phyloP scores from a whole-genome alignment of 2,329 filamentous ascomycete species.

The Trichoderma endophyticum region DNA sequence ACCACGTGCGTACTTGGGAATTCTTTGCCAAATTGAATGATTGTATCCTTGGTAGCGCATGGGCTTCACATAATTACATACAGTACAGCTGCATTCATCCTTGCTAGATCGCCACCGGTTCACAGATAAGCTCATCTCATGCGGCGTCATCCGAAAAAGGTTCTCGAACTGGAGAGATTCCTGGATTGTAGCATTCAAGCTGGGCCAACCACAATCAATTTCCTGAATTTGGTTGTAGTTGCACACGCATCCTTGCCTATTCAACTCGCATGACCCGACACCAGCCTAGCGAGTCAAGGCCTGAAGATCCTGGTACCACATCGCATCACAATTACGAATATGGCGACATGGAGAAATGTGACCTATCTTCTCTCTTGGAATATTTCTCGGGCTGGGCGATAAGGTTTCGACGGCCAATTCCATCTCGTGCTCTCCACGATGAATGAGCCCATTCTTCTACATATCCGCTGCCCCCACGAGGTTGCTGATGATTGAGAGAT shows the following conservation, averaged over 20 bases:
- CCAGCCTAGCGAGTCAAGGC: neutral
- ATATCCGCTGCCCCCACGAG: neutral
- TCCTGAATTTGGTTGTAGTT: neutral
- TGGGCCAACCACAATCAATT: neutral
- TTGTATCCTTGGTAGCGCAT: neutral
- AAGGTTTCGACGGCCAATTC: neutral
- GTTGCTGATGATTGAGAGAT: neutral
- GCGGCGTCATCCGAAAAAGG: neutral
- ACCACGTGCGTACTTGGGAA: neutral
- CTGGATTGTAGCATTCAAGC: neutral
- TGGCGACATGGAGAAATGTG: slow-evolving; percentile 4
- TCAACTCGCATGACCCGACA: neutral
- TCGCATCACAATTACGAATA: slow-evolving; percentile 17
- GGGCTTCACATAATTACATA: neutral
- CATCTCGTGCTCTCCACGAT: neutral
- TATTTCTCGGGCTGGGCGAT: neutral
- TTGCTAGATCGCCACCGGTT: neutral
- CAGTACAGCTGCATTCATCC: neutral
- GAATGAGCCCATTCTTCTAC: neutral
- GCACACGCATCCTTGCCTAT: neutral
- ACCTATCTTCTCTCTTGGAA: neutral
- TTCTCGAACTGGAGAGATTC: neutral
- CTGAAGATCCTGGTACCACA: neutral
- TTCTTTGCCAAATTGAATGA: neutral
- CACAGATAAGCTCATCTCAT: neutral